Base-by-base conservation (phyloP, 768 basidiomycete species). In the Mrakia gelida region DNA sequence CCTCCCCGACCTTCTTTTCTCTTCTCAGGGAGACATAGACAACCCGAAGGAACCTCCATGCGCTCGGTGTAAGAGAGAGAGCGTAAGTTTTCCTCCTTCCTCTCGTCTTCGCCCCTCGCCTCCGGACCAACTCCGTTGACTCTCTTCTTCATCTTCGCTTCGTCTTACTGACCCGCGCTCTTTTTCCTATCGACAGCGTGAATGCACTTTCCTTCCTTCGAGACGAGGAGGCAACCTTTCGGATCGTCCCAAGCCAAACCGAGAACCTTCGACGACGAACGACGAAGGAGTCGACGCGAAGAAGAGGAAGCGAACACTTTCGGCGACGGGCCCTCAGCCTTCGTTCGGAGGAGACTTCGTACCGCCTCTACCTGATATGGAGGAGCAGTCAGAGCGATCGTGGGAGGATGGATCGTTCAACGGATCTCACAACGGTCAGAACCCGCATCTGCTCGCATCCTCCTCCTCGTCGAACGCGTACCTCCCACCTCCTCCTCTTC, bases 41-140 rank as follows among this genome's bases (percentile, higher is more conserved):
- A 62, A 65, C 28, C 79, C 80, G 5, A 38, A 72, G 30, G 80
- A 81, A 3, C 81, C 81, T 1, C 81, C 81, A 1, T 82, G 81
- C 73, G 76, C 80, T 5, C 63, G 81, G 7, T 82, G 81, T 70
- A 77, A 78, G 52, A 49, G 81, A n/a, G 79, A 80, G 59, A 78
- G 77, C 41, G 76, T 80, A n/a, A 34, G 74, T 63, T 26, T 21
- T 6, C 32, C 45, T 28, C 7, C 63, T 26, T 16, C 0, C 61
- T 16, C 38, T 54, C 30, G 23, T 32, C 26, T 34, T 28, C 63
- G 34, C 7, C 10, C 43, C 23, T 9, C 30, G n/a, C n/a, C n/a
- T n/a, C n/a, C n/a, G n/a, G n/a, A 21, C 5, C 5, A 26, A 7
- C 71, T 18, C 43, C 15, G 15, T 13, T 28, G 21, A 28, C 15